Percentiles rank a stretch among this genome's conserved stretches.
These are phyloP conservation scores for Thymus quinquecostatus DNA, from an alignment of 257 asterid genomes.

Conservation along the genomic window DNA sequence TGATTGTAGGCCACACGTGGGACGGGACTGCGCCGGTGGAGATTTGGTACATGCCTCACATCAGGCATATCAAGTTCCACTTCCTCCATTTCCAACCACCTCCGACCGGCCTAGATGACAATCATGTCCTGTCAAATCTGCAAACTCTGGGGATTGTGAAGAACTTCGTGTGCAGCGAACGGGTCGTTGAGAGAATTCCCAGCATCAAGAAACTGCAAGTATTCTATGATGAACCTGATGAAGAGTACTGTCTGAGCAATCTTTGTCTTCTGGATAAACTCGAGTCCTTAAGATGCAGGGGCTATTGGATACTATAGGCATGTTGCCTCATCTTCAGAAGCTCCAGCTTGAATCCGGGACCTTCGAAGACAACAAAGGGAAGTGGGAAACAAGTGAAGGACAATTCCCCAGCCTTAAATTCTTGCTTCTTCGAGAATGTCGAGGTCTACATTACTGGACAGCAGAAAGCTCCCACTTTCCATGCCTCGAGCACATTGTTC, in stretches of 20 bases:
- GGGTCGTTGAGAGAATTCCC: constrained; percentile 32
- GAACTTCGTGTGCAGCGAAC: constrained; percentile 21
- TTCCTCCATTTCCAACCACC: no score
- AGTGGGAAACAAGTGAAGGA: constrained; percentile 1
- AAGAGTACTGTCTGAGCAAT: background rate
- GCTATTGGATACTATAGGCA: background rate
- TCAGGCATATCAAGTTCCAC: no score
- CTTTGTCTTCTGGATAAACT: background rate
- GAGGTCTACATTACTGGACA: no score
- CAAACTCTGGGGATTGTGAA: background rate
- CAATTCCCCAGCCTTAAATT: no score
- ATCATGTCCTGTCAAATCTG: no score
- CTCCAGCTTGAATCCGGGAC: background rate
- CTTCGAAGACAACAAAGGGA: background rate
- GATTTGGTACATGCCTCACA: no score
- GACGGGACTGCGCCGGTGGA: no score
- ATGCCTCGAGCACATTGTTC: background rate
- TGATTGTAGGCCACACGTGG: no score
- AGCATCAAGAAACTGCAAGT: constrained; percentile 30
- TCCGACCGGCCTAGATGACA: no score
- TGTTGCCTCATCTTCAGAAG: background rate
- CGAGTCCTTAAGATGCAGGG: background rate
- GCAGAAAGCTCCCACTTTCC: background rate
- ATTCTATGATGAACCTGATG: no score
- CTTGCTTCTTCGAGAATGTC: no score